Evolutionary conservation across 2,329 filamentous ascomycete genomes (phyloP), one percentile per base, ranked within the genome.

Genomic region (Mycosphaerella sp.): DNA sequence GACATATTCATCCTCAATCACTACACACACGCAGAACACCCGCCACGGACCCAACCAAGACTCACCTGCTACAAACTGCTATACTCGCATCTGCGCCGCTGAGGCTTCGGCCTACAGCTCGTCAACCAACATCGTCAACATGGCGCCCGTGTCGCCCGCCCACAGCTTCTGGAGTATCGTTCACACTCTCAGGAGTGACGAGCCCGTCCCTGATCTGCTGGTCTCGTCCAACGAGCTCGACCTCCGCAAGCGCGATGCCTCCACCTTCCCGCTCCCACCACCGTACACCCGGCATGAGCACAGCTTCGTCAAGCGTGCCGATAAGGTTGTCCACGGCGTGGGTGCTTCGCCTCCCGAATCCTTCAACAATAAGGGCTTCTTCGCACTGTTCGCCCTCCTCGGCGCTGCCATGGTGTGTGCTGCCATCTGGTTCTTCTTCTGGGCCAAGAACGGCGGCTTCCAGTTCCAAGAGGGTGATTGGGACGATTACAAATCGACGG

Each of bases 401-500:
- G 89, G 87, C 30, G 82, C 83, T 0, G 81, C 73, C 28, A 86
- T 97, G 66, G 86, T 93, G 18, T 53, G 87, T 3, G 79, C 76
- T 0, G 80, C 78, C 18, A 89, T 97, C 65, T 98, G 93, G 90
- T 96, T 98, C 79, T 97, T 98, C 79, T 95, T 95, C 78, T 94
- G 88, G 86, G 91, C 91, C 51, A 91, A 87, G 72, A 95, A 97
- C 62, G 93, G 93, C 55, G 93, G 93, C 12, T 96, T 97, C 74
- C 75, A 86, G 57, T 97, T 89, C 77, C 79, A 79, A 41, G 75
- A 94, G 57, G 77, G 81, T 32, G 93, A 98, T 71, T 98, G 93
- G 91, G 91, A 97, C 5, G 93, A 98, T 65, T 98, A 98, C 80
- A 97, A 97, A 69, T 85, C 86, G 1, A 96, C 91, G 0, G 93